These are phyloP conservation scores for Alternaria longipes DNA, from an alignment of 2,329 filamentous ascomycete genomes.

Conservation along the genomic window DNA sequence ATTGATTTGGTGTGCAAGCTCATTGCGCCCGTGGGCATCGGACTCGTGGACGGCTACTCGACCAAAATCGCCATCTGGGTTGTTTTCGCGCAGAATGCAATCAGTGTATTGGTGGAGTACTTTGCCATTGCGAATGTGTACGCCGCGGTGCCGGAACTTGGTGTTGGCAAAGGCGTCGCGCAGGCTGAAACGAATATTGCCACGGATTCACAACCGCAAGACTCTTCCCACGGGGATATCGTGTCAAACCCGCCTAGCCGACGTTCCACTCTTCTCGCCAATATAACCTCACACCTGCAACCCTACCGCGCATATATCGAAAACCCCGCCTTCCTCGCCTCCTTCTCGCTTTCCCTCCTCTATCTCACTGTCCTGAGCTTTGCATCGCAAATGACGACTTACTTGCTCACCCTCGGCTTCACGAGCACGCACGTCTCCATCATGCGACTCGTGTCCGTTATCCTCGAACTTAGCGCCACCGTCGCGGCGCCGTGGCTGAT, in stretches of 20 bases:
- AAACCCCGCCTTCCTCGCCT: constrained; percentile 68
- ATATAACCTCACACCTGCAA: constrained; percentile 20
- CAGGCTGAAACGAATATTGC: constrained; percentile 18
- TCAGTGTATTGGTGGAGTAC: constrained; percentile 63
- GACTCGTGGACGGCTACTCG: constrained; percentile 60
- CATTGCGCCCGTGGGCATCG: constrained; percentile 62
- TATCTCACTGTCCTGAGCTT: constrained; percentile 63
- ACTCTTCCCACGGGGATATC: constrained; percentile 9
- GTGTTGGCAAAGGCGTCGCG: constrained; percentile 16
- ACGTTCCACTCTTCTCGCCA: constrained; percentile 3
- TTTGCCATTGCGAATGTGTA: constrained; percentile 60
- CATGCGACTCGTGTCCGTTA: constrained; percentile 62
- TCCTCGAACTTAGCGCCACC: constrained; percentile 69
- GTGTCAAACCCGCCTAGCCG: constrained; percentile 13
- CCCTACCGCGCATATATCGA: constrained; percentile 57
- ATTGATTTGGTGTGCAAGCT: constrained; percentile 69
- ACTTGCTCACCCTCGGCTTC: constrained; percentile 65
- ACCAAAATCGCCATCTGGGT: constrained; percentile 59
- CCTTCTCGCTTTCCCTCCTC: constrained; percentile 66
- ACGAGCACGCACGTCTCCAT: constrained; percentile 63
- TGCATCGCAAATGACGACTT: constrained; percentile 70
- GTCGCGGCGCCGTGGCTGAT: constrained; percentile 68
- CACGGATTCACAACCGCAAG: constrained; percentile 9
- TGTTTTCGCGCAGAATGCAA: constrained; percentile 60
- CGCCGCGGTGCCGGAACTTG: constrained; percentile 43